Percentiles rank a stretch among this genome's conserved stretches.
Evolutionary conservation across 2,329 filamentous ascomycete species (phyloP).

Genomic region (Cordyceps farinosa): DNA sequence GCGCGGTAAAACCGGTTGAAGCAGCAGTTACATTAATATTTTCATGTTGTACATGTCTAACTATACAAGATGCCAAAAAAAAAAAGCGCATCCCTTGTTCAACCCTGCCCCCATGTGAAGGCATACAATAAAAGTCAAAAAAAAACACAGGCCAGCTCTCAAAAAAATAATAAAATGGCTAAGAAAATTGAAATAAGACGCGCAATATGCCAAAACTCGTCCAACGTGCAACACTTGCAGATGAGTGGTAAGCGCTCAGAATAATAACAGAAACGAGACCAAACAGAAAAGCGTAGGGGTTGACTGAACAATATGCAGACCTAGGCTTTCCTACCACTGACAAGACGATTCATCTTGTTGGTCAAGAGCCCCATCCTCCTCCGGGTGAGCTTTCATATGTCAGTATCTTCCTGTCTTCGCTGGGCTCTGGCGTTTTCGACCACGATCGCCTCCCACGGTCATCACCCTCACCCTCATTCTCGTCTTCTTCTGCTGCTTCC

Average conservation of each 20-base stretch:
- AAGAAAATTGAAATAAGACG: not conserved
- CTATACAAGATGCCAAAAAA: constrained; percentile 15
- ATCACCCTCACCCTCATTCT: constrained; percentile 21
- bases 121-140: not conserved
- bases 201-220: constrained; percentile 8
- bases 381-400: constrained; percentile 20
- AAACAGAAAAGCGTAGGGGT: not conserved
- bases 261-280: not conserved
- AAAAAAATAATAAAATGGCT: not conserved
- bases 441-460: constrained; percentile 17
- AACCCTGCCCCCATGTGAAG: not conserved
- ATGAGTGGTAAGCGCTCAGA: not conserved
- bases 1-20: not conserved
- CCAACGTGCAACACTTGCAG: constrained; percentile 12
- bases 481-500: constrained; percentile 13
- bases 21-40: not conserved
- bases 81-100: not conserved
- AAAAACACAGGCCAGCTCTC: not conserved
- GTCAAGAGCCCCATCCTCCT: constrained; percentile 22
- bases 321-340: not conserved
- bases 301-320: not conserved
- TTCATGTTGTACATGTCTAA: constrained; percentile 14
- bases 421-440: constrained; percentile 9
- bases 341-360: not conserved
- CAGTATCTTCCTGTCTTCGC: not conserved